phyloP scores from a whole-genome alignment of 2,329 filamentous ascomycete species.

The Colletotrichum sansevieriae region DNA sequence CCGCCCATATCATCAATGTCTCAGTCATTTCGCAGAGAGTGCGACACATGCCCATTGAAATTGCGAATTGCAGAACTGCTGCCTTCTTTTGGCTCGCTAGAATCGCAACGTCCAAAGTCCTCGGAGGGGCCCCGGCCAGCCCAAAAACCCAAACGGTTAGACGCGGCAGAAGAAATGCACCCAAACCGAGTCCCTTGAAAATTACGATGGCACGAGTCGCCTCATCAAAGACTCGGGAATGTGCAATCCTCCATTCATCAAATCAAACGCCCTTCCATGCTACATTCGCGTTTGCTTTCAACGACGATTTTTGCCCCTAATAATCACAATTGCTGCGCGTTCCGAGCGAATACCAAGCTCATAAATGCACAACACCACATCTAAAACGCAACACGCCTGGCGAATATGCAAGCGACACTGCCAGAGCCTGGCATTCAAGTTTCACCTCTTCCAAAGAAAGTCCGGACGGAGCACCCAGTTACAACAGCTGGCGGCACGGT shows the following conservation, averaged over 20 bases:
- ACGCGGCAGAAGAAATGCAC: slow-evolving; percentile 8
- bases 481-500: background rate
- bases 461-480: slow-evolving; percentile 16
- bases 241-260: slow-evolving; percentile 25
- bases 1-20: slow-evolving; percentile 27
- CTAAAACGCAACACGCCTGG: slow-evolving; percentile 36
- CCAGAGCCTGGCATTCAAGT: slow-evolving; percentile 20
- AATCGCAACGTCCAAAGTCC: slow-evolving; percentile 18
- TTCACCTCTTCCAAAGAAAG: slow-evolving; percentile 27
- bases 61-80: slow-evolving; percentile 35
- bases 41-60: slow-evolving; percentile 35
- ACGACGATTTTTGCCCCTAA: slow-evolving; percentile 9
- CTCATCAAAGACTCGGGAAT: slow-evolving; percentile 22
- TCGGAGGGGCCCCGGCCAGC: slow-evolving; percentile 18
- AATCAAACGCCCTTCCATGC: slow-evolving; percentile 14
- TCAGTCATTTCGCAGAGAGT: slow-evolving; percentile 33
- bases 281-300: background rate
- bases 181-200: slow-evolving; percentile 1
- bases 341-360: slow-evolving; percentile 12
- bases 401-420: slow-evolving; percentile 21
- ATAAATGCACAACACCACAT: slow-evolving; percentile 9
- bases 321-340: slow-evolving; percentile 18
- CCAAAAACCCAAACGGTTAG: slow-evolving; percentile 29
- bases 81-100: slow-evolving; percentile 24
- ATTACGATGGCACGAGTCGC: background rate